Base-by-base conservation (phyloP, 2,329 filamentous ascomycete genomes). In the Paecilomyces dactylethromorphus region DNA sequence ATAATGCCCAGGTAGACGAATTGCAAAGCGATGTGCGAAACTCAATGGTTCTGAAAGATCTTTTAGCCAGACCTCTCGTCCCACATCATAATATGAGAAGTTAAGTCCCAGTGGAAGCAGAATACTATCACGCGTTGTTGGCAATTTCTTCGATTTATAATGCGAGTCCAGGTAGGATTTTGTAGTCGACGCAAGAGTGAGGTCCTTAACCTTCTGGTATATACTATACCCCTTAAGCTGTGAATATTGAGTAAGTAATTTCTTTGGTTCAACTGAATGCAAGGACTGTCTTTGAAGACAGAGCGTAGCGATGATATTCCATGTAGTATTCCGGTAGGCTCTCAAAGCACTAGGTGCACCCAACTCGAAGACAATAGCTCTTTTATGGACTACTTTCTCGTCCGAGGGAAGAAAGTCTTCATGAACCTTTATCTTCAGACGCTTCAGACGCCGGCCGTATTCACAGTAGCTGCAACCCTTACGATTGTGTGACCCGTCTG, bases 361-460 rank as follows among this genome's bases (percentile, higher is more conserved):
- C 0, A 86, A 68, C 60, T 87, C 84, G 55, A 86, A 84, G 0
- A 86, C 61, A 0, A 82, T 69, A 0, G 73, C 74, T 32, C 79
- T 78, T n/a, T 71, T 71, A 10, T 74, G 63, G 2, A 67, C 21
- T 39, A 15, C 13, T 39, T n/a, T n/a, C 13, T 33, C 22, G 10
- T 60, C 59, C 0, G 55, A 45, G 2, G 83, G 83, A 0, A 86
- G 70, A 1, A 77, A 80, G 56, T 80, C 71, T 63, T 86, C 84
- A 50, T 81, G 76, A 1, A 80, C 67, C 0, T 61, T 8, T 21
- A 86, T 84, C 11, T 59, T 65, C 18, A 84, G 72, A 1, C 69
- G 65, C 1, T 70, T 74, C 0, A 74, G 69, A 22, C 66, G 31
- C 3, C 71, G 67, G n/a, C 68, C 52, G 53, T 77, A 71, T 12